phyloP scores from a whole-genome alignment of 2,329 filamentous ascomycete species.

The Aureobasidium zeae region DNA sequence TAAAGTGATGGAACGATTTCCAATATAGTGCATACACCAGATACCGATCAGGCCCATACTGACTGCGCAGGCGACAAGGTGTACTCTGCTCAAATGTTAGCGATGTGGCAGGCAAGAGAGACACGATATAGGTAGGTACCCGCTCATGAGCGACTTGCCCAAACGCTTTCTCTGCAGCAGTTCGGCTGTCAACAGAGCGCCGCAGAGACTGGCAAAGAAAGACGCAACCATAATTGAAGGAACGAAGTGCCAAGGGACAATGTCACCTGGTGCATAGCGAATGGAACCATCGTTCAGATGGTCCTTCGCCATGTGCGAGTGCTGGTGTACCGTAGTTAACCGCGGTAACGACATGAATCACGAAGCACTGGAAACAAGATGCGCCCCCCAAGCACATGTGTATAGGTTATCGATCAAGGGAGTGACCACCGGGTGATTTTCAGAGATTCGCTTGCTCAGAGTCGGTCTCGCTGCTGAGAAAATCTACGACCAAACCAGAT shows the following conservation, averaged over 20 bases:
- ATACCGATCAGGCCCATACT: constrained; percentile 42
- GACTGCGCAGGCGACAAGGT: constrained; percentile 34
- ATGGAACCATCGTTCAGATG: neutral
- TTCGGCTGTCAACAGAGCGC: constrained; percentile 70
- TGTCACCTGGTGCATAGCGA: constrained; percentile 27
- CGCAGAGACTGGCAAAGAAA: constrained; percentile 61
- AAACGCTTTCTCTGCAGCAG: constrained; percentile 68
- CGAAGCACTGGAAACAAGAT: too few species aligned
- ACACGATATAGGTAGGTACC: constrained; percentile 42
- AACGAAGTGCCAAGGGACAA: constrained; percentile 34
- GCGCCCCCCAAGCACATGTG: too few species aligned
- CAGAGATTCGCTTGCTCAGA: too few species aligned
- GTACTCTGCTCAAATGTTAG: constrained; percentile 20
- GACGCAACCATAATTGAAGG: constrained; percentile 58
- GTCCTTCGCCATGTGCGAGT: too few species aligned
- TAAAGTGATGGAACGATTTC: constrained; percentile 68
- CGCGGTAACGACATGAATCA: constrained; percentile 1
- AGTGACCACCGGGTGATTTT: too few species aligned
- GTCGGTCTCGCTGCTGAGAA: too few species aligned
- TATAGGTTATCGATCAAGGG: too few species aligned
- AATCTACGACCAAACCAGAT: too few species aligned
- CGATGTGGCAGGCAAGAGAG: neutral
- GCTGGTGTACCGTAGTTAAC: neutral
- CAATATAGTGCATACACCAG: constrained; percentile 65
- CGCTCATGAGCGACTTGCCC: constrained; percentile 57